Evolutionary conservation across 192 early-diverging fungal species (phyloP), one percentile per base, ranked within the genome.

Genomic region (Coemansia sp.): DNA sequence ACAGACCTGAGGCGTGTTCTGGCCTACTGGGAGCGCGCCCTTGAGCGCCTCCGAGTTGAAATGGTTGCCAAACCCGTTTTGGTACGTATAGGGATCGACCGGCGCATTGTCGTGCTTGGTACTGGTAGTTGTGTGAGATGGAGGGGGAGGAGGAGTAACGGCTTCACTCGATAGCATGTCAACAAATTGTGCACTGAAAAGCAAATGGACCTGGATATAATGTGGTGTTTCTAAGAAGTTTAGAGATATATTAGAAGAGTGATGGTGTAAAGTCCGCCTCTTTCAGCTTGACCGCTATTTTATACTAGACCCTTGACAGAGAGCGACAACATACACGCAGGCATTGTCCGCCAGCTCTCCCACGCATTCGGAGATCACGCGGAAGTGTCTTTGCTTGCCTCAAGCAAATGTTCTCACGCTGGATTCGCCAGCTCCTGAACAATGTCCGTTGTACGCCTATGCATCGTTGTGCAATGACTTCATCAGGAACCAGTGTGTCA

Each of bases 1-100:
- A n/a, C n/a, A n/a, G n/a, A n/a, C n/a, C n/a, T n/a, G n/a, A n/a
- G 97, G 97, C 13, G 93, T 90, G 87, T 98, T 98, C 65, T 95
- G 95, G 62, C 88, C 93, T 33, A 89, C 88, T 7, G 97, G 97
- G 18, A 98, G 90, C 38, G 95, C 90, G 47, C 88, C 91, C 33
- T 79, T 69, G 7, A 97, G 85, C 7, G 94, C 93, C 83, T 96
- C 95, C 15, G 91, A 89, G 41, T 89, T 86, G 65, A 96, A 95
- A 76, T 92, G 88, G 85, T 96, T 98, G 36, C 94, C 94, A 64
- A 96, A 98, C 11, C 96, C 96, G 24, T 84, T 70, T 41, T 89
- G 84, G 79, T 98, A 97, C 55, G 74, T 50, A 76, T 84, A 79
- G n/a, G 75, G 71, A 36, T 79, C 76, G 24, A 22, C 24, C 12